Conservation (phyloP, 176 grass and related monocot genomes). For the Hordeum marinum region DNA sequence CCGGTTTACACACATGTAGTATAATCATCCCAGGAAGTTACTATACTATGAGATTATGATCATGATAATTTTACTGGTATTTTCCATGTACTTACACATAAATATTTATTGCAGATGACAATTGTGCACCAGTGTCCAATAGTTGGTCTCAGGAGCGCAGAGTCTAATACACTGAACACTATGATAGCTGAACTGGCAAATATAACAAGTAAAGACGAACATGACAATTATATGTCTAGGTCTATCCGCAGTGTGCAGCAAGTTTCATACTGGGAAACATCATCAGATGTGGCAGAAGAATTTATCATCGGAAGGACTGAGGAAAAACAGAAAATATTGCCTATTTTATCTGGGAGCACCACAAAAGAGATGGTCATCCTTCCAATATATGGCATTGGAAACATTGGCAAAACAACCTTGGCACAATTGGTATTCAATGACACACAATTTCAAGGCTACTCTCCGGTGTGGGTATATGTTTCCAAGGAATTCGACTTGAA, state of each 20-base stretch:
- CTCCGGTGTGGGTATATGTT: slow-evolving; percentile 18
- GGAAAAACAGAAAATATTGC: neutral
- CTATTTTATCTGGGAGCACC: neutral
- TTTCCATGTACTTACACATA: neutral
- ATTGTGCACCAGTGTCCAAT: neutral
- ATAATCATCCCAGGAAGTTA: neutral
- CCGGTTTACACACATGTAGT: no score
- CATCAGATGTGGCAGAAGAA: neutral
- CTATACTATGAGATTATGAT: neutral
- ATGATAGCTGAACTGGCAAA: neutral
- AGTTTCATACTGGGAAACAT: neutral
- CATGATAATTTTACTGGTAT: neutral
- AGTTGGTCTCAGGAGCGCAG: neutral
- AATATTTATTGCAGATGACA: neutral
- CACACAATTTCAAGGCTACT: neutral
- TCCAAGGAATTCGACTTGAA: slow-evolving; percentile 3
- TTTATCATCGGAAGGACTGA: neutral
- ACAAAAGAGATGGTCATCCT: neutral
- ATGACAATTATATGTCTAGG: neutral
- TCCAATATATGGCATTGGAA: slow-evolving; percentile 27
- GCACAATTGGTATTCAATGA: slow-evolving; percentile 22
- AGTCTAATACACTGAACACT: neutral
- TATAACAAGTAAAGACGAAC: neutral
- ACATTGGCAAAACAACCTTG: slow-evolving; percentile 32
- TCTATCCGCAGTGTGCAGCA: neutral